Percentiles rank a stretch among this genome's conserved stretches.
These are phyloP conservation scores for Fraxinus nigra DNA, from an alignment of 305 asterid genomes.

Conservation along the genomic window DNA sequence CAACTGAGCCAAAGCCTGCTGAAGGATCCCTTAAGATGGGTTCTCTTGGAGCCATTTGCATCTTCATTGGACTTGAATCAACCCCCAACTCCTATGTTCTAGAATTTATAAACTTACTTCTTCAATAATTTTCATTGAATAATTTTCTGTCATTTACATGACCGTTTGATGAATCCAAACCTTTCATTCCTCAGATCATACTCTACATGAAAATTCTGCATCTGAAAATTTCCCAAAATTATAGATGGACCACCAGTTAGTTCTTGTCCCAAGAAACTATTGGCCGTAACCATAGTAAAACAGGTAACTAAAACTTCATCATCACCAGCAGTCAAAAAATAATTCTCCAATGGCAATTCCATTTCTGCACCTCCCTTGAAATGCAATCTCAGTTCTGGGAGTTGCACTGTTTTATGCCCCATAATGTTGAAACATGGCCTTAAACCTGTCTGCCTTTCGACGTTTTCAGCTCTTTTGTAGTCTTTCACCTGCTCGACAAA, in stretches of 20 bases:
- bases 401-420: slow-evolving; percentile 26
- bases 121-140: neutral
- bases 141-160: slow-evolving; percentile 40
- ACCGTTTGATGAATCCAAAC: slow-evolving; percentile 61
- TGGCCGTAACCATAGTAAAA: slow-evolving; percentile 52
- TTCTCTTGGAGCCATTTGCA: neutral
- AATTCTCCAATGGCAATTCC: slow-evolving; percentile 66
- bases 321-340: slow-evolving; percentile 46
- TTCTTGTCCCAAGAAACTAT: slow-evolving; percentile 35
- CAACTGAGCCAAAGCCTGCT: neutral
- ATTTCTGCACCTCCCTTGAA: slow-evolving; percentile 79
- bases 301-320: slow-evolving; percentile 40
- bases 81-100: neutral
- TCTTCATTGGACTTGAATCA: neutral
- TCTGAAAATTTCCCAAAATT: slow-evolving; percentile 72
- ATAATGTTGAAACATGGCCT: slow-evolving; percentile 69
- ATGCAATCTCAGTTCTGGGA: slow-evolving; percentile 65
- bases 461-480: slow-evolving; percentile 39
- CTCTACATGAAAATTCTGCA: slow-evolving; percentile 75
- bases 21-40: neutral
- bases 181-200: slow-evolving; percentile 67
- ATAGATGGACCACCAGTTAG: slow-evolving; percentile 59
- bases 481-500: slow-evolving; percentile 45
- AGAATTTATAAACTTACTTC: neutral
- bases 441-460: slow-evolving; percentile 59